Conservation (phyloP, 441 rosid genomes). For the Pelargonium cotyledonis region DNA sequence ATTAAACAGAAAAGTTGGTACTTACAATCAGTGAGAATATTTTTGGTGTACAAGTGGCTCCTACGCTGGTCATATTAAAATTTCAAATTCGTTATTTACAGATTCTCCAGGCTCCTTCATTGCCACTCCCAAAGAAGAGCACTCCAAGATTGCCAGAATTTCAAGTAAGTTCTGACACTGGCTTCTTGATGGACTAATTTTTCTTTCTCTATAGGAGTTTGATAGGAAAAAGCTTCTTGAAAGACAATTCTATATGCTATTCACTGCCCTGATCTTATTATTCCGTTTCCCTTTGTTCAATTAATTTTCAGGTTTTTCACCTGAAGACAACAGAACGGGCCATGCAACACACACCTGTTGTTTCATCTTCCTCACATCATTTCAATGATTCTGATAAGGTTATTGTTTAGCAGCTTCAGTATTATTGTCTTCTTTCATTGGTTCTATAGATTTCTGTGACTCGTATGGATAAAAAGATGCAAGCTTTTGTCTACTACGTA, state of each 20-base stretch:
- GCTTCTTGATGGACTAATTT: conserved; percentile 6
- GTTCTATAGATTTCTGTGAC: background rate
- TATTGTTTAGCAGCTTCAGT: conserved; percentile 10
- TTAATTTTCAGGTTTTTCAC: conserved; percentile 64
- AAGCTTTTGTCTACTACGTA: background rate
- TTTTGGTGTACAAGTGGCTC: conserved; percentile 9
- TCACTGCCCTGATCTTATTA: conserved; percentile 15
- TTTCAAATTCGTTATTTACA: conserved; percentile 29
- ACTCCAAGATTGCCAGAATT: conserved; percentile 68
- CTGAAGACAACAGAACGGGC: conserved; percentile 83
- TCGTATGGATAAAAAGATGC: background rate
- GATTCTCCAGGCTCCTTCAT: conserved; percentile 80
- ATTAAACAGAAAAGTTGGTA: conserved; percentile 73
- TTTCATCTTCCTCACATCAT: conserved; percentile 40
- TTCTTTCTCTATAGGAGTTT: background rate
- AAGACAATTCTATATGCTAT: background rate
- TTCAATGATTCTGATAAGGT: conserved; percentile 49
- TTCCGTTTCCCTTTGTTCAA: background rate
- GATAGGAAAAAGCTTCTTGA: background rate
- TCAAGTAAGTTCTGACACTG: conserved; percentile 42
- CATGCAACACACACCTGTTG: conserved; percentile 53
- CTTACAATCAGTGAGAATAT: conserved; percentile 11
- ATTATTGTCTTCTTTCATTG: background rate
- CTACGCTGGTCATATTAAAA: conserved; percentile 8
- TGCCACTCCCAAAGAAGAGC: conserved; percentile 67